These are phyloP conservation scores for Ogataea glucozyma DNA, from an alignment of 805 yeast genomes.

Conservation along the genomic window DNA sequence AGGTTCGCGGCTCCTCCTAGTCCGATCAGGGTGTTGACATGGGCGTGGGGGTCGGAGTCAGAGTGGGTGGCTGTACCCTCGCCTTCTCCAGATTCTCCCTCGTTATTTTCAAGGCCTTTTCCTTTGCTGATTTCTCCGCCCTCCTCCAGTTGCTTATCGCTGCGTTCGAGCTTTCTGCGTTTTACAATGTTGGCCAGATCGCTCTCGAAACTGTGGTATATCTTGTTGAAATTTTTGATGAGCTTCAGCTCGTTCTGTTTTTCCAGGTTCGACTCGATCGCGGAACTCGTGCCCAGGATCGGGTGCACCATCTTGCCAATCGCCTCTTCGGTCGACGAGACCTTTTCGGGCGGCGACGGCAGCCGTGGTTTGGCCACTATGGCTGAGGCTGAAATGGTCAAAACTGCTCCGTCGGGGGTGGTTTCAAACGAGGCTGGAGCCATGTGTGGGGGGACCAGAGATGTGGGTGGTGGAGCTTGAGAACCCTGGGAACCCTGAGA, in stretches of 20 bases:
- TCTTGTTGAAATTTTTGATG: constrained; percentile 66
- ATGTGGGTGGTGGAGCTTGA: no score
- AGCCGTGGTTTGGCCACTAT: constrained; percentile 33
- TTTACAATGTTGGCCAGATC: constrained; percentile 75
- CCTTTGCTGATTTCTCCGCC: constrained; percentile 25
- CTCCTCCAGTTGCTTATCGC: constrained; percentile 66
- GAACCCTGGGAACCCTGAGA: no score
- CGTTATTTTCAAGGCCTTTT: no score
- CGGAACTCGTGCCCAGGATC: constrained; percentile 37
- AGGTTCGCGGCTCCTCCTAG: constrained; percentile 69
- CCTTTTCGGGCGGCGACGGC: constrained; percentile 29
- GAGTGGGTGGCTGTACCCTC: no score
- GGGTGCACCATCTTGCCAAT: constrained; percentile 39
- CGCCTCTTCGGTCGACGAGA: constrained; percentile 32
- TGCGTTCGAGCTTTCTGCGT: constrained; percentile 74
- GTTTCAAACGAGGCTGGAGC: no score
- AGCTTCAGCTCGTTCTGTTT: constrained; percentile 39
- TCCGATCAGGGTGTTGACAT: constrained; percentile 34
- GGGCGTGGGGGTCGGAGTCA: no score
- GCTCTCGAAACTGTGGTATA: constrained; percentile 74
- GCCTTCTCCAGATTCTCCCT: no score
- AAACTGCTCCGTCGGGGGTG: constrained; percentile 19
- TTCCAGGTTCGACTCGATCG: constrained; percentile 44
- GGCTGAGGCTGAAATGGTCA: constrained; percentile 20
- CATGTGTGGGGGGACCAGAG: neutral